Evolutionary conservation across 2,329 filamentous ascomycete genomes (phyloP).

Genomic region (Fusarium citri): DNA sequence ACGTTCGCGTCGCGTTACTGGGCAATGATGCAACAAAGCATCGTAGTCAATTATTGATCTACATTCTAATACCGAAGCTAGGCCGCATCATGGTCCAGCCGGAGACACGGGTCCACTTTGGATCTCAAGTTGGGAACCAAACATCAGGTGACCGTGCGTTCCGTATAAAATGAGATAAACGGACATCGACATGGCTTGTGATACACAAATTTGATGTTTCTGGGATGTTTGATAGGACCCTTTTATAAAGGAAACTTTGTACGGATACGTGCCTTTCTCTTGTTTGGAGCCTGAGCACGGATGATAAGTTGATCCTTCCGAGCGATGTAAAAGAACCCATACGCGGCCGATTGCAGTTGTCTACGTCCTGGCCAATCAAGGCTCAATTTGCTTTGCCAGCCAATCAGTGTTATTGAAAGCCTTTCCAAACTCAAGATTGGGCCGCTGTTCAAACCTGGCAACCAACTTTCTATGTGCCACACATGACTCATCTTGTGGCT

Average conservation of each 20-base stretch:
- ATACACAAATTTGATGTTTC: not conserved
- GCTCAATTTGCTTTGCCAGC: constrained; percentile 21
- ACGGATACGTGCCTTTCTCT: constrained; percentile 7
- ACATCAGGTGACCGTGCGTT: constrained; percentile 27
- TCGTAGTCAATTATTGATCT: not conserved
- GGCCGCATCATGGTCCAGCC: constrained; percentile 32
- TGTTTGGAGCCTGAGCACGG: not conserved
- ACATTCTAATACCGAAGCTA: constrained; percentile 4
- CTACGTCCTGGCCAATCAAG: constrained; percentile 29
- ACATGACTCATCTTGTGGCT: constrained; percentile 32
- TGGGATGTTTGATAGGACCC: not conserved
- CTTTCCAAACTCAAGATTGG: constrained; percentile 10
- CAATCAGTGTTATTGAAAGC: constrained; percentile 40
- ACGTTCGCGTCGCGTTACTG: constrained; percentile 29
- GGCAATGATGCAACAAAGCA: constrained; percentile 1
- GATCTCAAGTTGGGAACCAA: constrained; percentile 4
- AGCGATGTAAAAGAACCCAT: constrained; percentile 24
- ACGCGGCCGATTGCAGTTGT: constrained; percentile 32
- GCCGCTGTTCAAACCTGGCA: not conserved
- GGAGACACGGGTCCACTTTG: constrained; percentile 17
- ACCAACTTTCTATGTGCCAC: constrained; percentile 22
- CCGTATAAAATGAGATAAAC: constrained; percentile 14
- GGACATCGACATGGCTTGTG: constrained; percentile 20
- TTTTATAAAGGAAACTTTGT: not conserved
- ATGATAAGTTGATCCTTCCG: constrained; percentile 27